phyloP scores from a whole-genome alignment of 78 protist species.

The Tieghemostelium lacteum region DNA sequence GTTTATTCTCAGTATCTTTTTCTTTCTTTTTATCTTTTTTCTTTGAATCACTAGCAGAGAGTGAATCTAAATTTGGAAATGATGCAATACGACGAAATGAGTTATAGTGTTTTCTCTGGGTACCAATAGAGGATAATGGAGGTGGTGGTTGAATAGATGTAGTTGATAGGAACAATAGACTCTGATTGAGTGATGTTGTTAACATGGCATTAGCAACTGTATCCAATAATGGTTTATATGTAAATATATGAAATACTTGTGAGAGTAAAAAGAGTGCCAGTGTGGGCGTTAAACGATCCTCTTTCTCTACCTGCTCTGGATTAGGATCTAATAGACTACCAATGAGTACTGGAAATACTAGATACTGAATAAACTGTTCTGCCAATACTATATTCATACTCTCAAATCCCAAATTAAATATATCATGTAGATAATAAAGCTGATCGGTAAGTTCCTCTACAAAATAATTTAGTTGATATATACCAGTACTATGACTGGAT shows the following conservation, averaged over 20 bases:
- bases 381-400: constrained; percentile 78
- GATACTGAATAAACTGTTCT: constrained; percentile 74
- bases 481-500: constrained; percentile 22
- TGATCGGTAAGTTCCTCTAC: constrained; percentile 79
- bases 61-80: constrained; percentile 56
- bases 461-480: constrained; percentile 37
- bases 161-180: constrained; percentile 1
- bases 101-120: constrained; percentile 49
- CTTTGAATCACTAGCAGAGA: neutral
- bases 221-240: constrained; percentile 70
- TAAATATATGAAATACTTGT: constrained; percentile 72
- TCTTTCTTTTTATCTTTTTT: neutral
- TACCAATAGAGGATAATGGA: constrained; percentile 20
- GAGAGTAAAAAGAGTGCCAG: constrained; percentile 83
- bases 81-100: constrained; percentile 51
- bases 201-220: constrained; percentile 62
- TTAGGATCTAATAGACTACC: constrained; percentile 61
- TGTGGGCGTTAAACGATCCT: constrained; percentile 65
- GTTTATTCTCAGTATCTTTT: neutral
- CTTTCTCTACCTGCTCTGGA: constrained; percentile 26
- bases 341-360: constrained; percentile 74
- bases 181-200: constrained; percentile 43
- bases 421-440: constrained; percentile 80
- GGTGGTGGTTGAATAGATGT: constrained; percentile 51
- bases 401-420: constrained; percentile 74